Evolutionary conservation across 768 basidiomycete species (phyloP).

Genomic region (Lactarius hengduanensis): DNA sequence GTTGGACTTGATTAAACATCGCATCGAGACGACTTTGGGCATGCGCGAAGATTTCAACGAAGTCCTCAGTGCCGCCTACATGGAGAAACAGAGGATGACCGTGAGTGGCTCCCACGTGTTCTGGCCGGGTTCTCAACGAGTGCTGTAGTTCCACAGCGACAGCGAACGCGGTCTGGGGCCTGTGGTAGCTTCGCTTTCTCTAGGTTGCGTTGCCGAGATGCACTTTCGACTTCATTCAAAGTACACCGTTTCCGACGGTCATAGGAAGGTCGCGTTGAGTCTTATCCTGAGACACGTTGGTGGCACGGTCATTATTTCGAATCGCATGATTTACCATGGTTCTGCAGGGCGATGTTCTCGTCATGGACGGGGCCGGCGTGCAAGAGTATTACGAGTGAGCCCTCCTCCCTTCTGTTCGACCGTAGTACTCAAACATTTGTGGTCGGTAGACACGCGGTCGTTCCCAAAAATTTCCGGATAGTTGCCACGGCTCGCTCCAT

Average conservation of each 20-base stretch:
- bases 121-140: not conserved
- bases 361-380: conserved; percentile 71
- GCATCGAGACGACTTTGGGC: conserved; percentile 48
- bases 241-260: conserved; percentile 34
- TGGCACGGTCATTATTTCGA: not conserved
- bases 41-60: conserved; percentile 60
- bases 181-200: conserved; percentile 68
- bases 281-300: conserved; percentile 67
- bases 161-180: conserved; percentile 72
- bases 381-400: conserved; percentile 72
- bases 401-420: conserved; percentile 3
- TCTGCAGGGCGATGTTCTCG: conserved; percentile 66
- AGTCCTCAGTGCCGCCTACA: conserved; percentile 77
- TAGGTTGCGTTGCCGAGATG: conserved; percentile 78
- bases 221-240: conserved; percentile 59
- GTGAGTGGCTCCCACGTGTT: conserved; percentile 41
- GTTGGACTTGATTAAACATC: conserved; percentile 54
- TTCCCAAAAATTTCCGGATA: conserved; percentile 73
- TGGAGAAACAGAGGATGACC: conserved; percentile 83
- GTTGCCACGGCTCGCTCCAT: conserved; percentile 78
- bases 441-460: conserved; percentile 61
- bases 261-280: conserved; percentile 43
- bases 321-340: conserved; percentile 18
- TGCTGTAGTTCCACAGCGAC: conserved; percentile 71
- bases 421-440: conserved; percentile 13